Conservation (phyloP, 768 basidiomycete species). For the Lentinula edodes region DNA sequence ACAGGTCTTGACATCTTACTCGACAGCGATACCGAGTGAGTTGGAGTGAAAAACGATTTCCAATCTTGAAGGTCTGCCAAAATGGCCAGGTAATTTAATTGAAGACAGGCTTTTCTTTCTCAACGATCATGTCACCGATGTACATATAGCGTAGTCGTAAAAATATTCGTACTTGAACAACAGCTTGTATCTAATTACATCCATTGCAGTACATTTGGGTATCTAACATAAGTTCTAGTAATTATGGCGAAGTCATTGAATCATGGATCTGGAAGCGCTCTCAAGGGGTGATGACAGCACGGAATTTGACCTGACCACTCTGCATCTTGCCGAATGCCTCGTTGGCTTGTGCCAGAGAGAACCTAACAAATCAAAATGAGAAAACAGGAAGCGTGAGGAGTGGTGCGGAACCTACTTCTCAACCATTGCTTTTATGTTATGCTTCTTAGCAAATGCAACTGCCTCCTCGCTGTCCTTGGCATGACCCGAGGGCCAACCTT, state of each 20-base stretch:
- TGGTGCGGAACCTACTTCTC: background rate
- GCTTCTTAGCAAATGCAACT: background rate
- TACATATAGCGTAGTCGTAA: no score
- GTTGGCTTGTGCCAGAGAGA: background rate
- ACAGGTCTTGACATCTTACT: no score
- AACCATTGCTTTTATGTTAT: background rate
- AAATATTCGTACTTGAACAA: background rate
- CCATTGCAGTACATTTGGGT: background rate
- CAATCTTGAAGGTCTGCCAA: no score
- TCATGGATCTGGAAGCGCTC: background rate
- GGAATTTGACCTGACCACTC: background rate
- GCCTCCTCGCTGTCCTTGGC: slow-evolving; percentile 1
- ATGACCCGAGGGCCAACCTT: slow-evolving; percentile 2
- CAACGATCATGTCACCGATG: no score
- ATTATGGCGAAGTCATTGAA: background rate
- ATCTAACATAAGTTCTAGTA: background rate
- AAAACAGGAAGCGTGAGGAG: background rate
- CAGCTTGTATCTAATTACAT: background rate
- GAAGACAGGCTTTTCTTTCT: no score
- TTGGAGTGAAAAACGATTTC: no score
- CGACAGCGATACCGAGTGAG: no score
- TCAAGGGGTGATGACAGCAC: background rate
- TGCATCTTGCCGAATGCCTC: background rate
- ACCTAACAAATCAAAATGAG: background rate
- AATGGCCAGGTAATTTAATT: no score